phyloP scores from a whole-genome alignment of 2,329 filamentous ascomycete species.

The Neonectria sp. region DNA sequence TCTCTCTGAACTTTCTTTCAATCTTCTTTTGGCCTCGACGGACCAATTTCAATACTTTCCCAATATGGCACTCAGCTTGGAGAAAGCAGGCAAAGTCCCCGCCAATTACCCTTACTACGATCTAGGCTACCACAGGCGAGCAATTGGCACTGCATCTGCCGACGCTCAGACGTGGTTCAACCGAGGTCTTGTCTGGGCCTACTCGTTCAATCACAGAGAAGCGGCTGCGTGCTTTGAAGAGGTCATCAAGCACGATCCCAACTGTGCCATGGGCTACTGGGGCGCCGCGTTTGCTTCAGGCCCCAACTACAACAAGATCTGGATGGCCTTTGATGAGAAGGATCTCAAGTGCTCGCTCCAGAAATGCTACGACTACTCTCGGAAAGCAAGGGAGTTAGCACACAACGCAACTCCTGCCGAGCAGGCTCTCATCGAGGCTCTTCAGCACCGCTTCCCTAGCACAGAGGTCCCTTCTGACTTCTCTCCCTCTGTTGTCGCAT shows the following conservation, averaged over 20 bases:
- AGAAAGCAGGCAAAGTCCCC: too few relatives aligned
- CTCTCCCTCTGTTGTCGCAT: constrained; percentile 47
- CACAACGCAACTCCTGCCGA: constrained; percentile 57
- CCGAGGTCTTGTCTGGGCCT: constrained; percentile 71
- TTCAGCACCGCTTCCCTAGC: constrained; percentile 72
- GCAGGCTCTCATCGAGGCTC: constrained; percentile 72
- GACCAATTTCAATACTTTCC: too few relatives aligned
- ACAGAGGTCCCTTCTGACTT: too few relatives aligned
- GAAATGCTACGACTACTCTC: constrained; percentile 4
- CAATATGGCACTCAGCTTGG: too few relatives aligned
- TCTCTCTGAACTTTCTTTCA: too few relatives aligned
- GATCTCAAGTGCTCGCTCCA: constrained; percentile 24
- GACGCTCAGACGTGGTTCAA: constrained; percentile 73
- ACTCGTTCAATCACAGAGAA: constrained; percentile 74
- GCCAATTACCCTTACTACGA: constrained; percentile 16
- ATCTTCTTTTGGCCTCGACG: too few relatives aligned
- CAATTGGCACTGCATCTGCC: constrained; percentile 15
- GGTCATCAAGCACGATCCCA: constrained; percentile 58
- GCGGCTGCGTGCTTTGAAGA: constrained; percentile 64
- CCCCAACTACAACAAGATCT: constrained; percentile 63
- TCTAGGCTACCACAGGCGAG: constrained; percentile 28
- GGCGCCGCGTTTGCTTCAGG: constrained; percentile 69
- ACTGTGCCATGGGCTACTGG: constrained; percentile 61
- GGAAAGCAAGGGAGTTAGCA: neutral
- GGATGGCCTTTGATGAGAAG: constrained; percentile 37